Base-by-base conservation (phyloP, 768 basidiomycete genomes). In the Leccinum incarnatum region DNA sequence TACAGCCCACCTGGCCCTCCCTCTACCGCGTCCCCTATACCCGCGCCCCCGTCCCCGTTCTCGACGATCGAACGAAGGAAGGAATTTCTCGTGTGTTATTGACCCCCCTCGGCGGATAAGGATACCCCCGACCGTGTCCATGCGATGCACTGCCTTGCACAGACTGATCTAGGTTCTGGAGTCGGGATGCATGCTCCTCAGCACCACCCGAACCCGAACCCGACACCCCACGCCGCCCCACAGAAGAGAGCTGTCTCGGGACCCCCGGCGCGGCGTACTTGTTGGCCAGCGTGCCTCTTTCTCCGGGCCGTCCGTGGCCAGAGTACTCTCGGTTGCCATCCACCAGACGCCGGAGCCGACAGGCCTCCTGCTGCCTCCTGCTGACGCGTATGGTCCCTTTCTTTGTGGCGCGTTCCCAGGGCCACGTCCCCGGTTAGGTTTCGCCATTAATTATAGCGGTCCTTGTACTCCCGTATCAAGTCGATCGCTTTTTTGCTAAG, bases 381-480 rank as follows among this genome's bases (percentile, higher is more conserved):
- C 58, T 14, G 51, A 7, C 21, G 67, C 53, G 17, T 70, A 58
- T 2, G 59, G 55, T 40, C 40, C 48, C n/a, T 50, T 56, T 17
- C 58, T 29, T 4, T 61, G 59, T 10, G 30, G 14, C 37, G 55
- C 59, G 29, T 64, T 64, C 5, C 70, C 67, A 50, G 40, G 6
- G 6, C 70, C 70, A 30, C 76, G 78, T 9, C 74, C 76, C 42
- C 77, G 72, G 62, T 88, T 86, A 0, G 91, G 91, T 65, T 93
- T 93, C 14, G 82, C 71, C 87, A 92, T 89, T 56, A 93, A 30
- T 30, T 92, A 29, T 29, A 29, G 9, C 2, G 29, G 29, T 29
- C 89, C 81, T 89, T 91, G 77, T 98, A 99, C 57, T 94, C 87
- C 40, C 77, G 78, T 56, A 98, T 83, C n/a, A 97, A 81, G 25